Base-by-base conservation (phyloP, 2,329 filamentous ascomycete genomes). In the Xylaria sp. region DNA sequence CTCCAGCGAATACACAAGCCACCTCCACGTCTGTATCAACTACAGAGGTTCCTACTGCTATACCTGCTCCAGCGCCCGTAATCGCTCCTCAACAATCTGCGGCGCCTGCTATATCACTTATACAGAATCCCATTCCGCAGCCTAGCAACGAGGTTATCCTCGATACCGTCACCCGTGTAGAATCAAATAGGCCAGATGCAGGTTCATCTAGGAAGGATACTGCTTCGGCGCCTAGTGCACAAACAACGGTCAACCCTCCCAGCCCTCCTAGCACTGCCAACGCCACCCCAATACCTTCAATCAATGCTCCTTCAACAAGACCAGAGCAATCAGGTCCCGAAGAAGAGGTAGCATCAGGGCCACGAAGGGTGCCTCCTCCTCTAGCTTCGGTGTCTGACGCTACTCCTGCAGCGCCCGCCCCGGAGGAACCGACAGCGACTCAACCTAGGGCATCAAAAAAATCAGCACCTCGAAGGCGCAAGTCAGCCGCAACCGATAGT, bases 381-480 rank as follows among this genome's bases (percentile, higher is more conserved):
- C 67, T 66, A 28, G 40, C 66, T 14, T 57, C 56, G 4, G 59
- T 64, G 28, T 43, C 70, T 40, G 63, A 66, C 17, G 61, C 67
- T 5, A 65, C 61, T 57, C 47, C 56, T 3, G 66, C 67, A 14
- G 59, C 57, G 45, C 50, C 65, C 17, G 49, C 63, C 0, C 35
- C 47, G 43, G 60, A 61, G 40, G 64, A 66, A 46, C n/a, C 68
- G 4, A 14, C 33, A 6, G 15, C 28, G 25, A 14, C 56, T 59
- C 50, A 61, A n/a, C n/a, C 50, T 17, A 52, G 63, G 4, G 57
- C 65, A 2, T 65, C 68, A 40, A 70, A 69, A 63, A 73, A 72
- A 51, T 64, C 61, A 52, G 57, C 64, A 8, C 57, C 68, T 35
- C 68, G 69, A 21, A 74, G 71, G 60, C 73, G 73, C n/a, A 71